Conservation (phyloP, 2,329 filamentous ascomycete genomes). For the Huntiella decipiens region DNA sequence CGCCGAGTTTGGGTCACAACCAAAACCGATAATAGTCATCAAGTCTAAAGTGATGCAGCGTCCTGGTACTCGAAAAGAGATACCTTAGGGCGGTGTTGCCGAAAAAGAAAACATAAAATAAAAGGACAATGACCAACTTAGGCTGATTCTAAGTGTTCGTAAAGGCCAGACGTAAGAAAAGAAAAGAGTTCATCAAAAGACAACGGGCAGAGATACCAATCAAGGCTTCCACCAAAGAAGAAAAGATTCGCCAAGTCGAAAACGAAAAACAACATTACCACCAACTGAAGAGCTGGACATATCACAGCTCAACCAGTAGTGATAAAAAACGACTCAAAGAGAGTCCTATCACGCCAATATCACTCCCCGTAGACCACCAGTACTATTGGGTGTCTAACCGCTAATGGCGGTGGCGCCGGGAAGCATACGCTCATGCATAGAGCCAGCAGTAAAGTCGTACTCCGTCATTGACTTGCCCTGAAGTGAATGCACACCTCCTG, state of each 20-base stretch:
- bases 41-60: conserved; percentile 1
- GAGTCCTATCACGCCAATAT: neutral
- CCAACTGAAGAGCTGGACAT: too few relatives aligned
- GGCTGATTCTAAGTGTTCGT: conserved; percentile 9
- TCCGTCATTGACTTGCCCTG: conserved; percentile 5
- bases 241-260: neutral
- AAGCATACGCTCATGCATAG: conserved; percentile 9
- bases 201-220: conserved; percentile 10
- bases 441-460: conserved; percentile 3
- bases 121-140: conserved; percentile 4
- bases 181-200: conserved; percentile 11
- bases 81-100: conserved; percentile 1
- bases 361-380: neutral
- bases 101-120: conserved; percentile 1
- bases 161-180: neutral
- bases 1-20: conserved; percentile 2
- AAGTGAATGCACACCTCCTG: conserved; percentile 3
- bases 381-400: neutral
- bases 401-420: conserved; percentile 8
- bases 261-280: neutral
- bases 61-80: conserved; percentile 9
- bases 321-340: neutral
- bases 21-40: neutral
- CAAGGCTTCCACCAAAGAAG: conserved; percentile 8
- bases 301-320: neutral